Base-by-base conservation (phyloP, 2,329 filamentous ascomycete genomes). In the Ascochyta koolunga region DNA sequence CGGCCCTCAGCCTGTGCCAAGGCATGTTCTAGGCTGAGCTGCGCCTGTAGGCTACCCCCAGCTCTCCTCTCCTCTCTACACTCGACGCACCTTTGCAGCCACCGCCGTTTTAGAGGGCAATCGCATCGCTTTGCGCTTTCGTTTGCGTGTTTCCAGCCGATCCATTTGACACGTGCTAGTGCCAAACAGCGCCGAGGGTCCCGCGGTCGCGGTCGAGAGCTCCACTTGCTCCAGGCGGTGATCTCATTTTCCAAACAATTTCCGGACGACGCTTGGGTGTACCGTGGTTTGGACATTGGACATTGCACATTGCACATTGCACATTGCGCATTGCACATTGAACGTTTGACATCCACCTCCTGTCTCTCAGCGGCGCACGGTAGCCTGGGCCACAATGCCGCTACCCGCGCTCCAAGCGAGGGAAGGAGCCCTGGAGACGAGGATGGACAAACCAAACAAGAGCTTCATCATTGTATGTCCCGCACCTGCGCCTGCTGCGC, bases 391-490 rank as follows among this genome's bases (percentile, higher is more conserved):
- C 48, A 57, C 54, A 15, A 74, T 74, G 71, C 62, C 65, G 59
- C 38, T 74, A 52, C 71, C 69, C 19, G 41, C 52, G 27, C 53
- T 55, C 19, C 45, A 62, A 36, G 60, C 57, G 54, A 66, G 62
- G 56, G 59, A 57, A 53, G 53, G 51, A 42, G 59, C 51, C 44
- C 48, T 69, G 51, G 64, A 62, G 59, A 62, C 40, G 45, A 53
- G 69, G 44, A 46, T 65, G 46, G 56, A 47, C 51, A 62, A 67
- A 44, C 54, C 59, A 22, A 59, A 53, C 47, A 67, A 60, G 57
- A 64, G 61, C 41, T 64, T 66, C 53, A 50, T 71, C 42, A 58
- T 70, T 31, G 70, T 73, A 71, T 50, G 70, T 65, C 41, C 44
- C 22, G 10, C 31, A 35, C 47, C 29, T 44, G 40, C 21, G 13